Percentiles rank a stretch among this genome's conserved stretches.
These are phyloP conservation scores for Arthrobotrys sphaeroides DNA, from an alignment of 2,329 filamentous ascomycete genomes.

Conservation along the genomic window DNA sequence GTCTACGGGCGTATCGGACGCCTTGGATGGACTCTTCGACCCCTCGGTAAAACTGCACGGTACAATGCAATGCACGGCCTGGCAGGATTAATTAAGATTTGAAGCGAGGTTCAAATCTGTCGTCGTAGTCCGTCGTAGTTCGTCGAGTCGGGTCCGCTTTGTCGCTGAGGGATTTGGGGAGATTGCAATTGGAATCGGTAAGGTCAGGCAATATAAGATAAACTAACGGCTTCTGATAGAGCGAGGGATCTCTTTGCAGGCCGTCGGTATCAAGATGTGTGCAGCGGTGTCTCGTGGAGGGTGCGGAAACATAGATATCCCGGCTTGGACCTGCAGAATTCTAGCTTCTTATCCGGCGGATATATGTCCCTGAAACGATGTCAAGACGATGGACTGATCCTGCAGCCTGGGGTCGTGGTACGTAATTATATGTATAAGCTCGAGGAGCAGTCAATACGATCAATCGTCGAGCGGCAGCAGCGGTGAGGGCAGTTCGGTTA, in stretches of 20 bases:
- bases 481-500: no score
- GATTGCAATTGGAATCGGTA: constrained; percentile 17
- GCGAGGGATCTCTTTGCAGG: constrained; percentile 5
- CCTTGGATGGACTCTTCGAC: constrained; percentile 3
- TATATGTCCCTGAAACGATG: constrained; percentile 54
- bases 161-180: constrained; percentile 48
- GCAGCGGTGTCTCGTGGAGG: constrained; percentile 49
- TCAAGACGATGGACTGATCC: constrained; percentile 43
- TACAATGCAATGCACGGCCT: constrained; percentile 15
- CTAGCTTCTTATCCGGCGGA: constrained; percentile 53
- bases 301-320: constrained; percentile 53
- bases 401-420: constrained; percentile 48
- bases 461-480: not conserved
- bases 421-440: constrained; percentile 36
- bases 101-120: constrained; percentile 22
- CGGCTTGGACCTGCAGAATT: constrained; percentile 54
- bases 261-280: constrained; percentile 35
- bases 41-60: constrained; percentile 31
- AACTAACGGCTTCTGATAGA: constrained; percentile 9
- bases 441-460: not conserved
- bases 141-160: constrained; percentile 14
- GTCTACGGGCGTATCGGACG: not conserved
- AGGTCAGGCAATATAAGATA: not conserved
- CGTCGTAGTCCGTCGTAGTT: not conserved
- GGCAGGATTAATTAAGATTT: constrained; percentile 3